phyloP scores from a whole-genome alignment of 768 basidiomycete species.

The Pleurotus eryngii region DNA sequence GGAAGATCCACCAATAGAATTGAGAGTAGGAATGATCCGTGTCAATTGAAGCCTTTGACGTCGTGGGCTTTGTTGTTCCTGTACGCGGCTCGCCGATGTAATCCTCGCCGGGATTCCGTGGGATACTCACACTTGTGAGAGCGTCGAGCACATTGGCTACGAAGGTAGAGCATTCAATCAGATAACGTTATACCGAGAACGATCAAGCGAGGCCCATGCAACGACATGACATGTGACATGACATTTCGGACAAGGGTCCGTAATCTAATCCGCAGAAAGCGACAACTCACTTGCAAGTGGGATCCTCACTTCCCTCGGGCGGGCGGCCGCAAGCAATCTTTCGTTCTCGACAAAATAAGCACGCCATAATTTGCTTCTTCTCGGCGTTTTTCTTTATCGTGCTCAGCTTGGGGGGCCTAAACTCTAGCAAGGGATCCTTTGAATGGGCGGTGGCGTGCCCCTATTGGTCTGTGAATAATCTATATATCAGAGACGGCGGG shows the following conservation, averaged over 20 bases:
- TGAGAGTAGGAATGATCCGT: no score
- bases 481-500: not conserved
- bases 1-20: no score
- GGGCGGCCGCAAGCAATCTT: conserved; percentile 40
- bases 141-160: conserved; percentile 43
- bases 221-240: conserved; percentile 1
- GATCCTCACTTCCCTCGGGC: conserved; percentile 34
- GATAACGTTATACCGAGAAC: not conserved
- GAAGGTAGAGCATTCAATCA: not conserved
- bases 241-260: no score
- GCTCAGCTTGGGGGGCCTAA: not conserved
- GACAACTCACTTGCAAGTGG: conserved; percentile 46
- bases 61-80: conserved; percentile 1
- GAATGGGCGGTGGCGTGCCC: not conserved
- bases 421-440: not conserved
- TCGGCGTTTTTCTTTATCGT: conserved; percentile 5
- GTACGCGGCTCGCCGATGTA: conserved; percentile 11
- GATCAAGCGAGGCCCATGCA: not conserved
- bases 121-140: conserved; percentile 51
- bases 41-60: not conserved
- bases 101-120: conserved; percentile 29
- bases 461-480: not conserved
- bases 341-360: conserved; percentile 38
- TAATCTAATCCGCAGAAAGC: no score
- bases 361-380: conserved; percentile 30